A percentile compares a stretch with the other conserved stretches of the same genome.
These are phyloP conservation scores for Xylaria longipes DNA, from an alignment of 495 filamentous ascomycete species.

Conservation along the genomic window DNA sequence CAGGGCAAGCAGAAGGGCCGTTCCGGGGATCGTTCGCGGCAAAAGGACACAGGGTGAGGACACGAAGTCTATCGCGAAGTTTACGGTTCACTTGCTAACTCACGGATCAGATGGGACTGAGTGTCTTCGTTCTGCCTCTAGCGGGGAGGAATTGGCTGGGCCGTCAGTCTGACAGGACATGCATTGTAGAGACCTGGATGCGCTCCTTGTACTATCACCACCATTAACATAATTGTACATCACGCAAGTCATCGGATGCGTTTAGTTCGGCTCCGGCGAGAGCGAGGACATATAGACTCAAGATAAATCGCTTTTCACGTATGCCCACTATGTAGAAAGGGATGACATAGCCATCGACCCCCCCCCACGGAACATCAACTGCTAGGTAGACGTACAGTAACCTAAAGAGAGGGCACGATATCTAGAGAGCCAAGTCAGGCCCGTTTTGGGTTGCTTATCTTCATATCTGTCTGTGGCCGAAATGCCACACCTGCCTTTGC, in stretches of 20 bases:
- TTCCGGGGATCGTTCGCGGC: slow-evolving; percentile 72
- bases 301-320: background rate
- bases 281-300: slow-evolving; percentile 17
- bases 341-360: background rate
- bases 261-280: slow-evolving; percentile 1
- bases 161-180: background rate
- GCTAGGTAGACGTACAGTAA: slow-evolving; percentile 5
- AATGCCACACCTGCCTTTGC: background rate
- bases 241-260: background rate
- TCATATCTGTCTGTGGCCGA: background rate
- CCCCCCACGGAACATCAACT: background rate
- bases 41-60: slow-evolving; percentile 82
- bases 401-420: background rate
- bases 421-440: background rate
- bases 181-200: slow-evolving; percentile 10
- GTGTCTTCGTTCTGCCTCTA: background rate
- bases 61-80: background rate
- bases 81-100: slow-evolving; percentile 20
- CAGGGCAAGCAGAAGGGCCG: slow-evolving; percentile 78
- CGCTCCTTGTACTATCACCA: slow-evolving; percentile 24
- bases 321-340: background rate
- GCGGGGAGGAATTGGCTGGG: background rate
- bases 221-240: slow-evolving; percentile 29
- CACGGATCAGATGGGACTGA: slow-evolving; percentile 54
- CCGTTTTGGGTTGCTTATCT: background rate